Evolutionary conservation across 2,329 filamentous ascomycete species (phyloP), one percentile per base, ranked within the genome.

Genomic region (Coleophoma crateriformis): DNA sequence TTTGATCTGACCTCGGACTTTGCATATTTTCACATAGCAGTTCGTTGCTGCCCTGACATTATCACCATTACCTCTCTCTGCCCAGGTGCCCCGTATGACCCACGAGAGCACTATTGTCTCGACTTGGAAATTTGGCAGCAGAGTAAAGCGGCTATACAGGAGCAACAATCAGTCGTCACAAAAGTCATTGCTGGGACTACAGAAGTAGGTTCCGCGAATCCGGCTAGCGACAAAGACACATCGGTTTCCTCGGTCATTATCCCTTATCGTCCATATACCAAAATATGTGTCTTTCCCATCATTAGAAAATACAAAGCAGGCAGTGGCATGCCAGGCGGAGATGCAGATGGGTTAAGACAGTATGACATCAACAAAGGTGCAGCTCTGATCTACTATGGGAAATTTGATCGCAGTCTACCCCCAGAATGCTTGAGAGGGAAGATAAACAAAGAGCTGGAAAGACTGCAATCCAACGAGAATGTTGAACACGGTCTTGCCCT

Each of bases 1-100:
- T 59, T 63, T 47, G 58, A 58, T 46, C 48, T 63, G 19, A 45
- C 63, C 42, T 54, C 60, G 32, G 51, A 49, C 27, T 54, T 59
- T 8, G 61, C 55, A 5, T 61, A 60, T 45, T 50, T 63, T 13
- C 53, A 54, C 12, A 33, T 64, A 41, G 48, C 45, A 17, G 47
- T 58, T 15, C 59, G 58, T 15, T 33, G 56, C 27, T 61, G 58
- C 1, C 54, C 58, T 22, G 58, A 55, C 14, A 61, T 63, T 20
- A 55, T 63, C 51, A 53, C 54, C 40, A 46, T 57, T 40, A 20
- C 49, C 17, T 39, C 54, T 32, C n/a, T 54, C 6, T 4, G 10
- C 0, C 61, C 61, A 0, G 57, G 56, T 7, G 48, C 45, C 7
- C 7, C 7, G 12, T 64, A 54, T 46, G 50, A 52, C 1, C 17